Conservation (phyloP, 371 early-diverging fungal species). For the Circinella minor region DNA sequence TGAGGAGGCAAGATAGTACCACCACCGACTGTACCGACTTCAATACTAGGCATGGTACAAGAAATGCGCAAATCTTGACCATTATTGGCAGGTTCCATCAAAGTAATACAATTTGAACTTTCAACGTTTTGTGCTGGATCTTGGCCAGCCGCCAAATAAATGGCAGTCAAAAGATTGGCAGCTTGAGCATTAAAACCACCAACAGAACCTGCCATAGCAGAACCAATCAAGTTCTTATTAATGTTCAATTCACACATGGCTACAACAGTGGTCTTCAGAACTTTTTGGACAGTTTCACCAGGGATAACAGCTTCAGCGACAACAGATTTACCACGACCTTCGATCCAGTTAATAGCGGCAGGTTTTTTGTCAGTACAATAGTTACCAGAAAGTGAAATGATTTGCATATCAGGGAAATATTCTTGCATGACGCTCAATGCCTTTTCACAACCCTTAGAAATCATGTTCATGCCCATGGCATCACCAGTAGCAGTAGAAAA, state of each 20-base stretch:
- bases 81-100: constrained; percentile 90
- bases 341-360: constrained; percentile 97
- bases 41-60: constrained; percentile 95
- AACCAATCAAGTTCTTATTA: constrained; percentile 92
- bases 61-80: constrained; percentile 84
- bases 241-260: constrained; percentile 84
- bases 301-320: constrained; percentile 90
- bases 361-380: constrained; percentile 99
- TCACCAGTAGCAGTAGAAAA: constrained; percentile 95
- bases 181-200: constrained; percentile 98
- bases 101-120: constrained; percentile 91
- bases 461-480: constrained; percentile 99
- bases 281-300: constrained; percentile 76
- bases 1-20: constrained; percentile 92
- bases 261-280: constrained; percentile 87
- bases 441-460: constrained; percentile 94
- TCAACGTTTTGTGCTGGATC: constrained; percentile 98
- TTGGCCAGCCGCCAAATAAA: constrained; percentile 95
- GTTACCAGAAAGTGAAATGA: constrained; percentile 91
- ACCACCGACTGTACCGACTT: constrained; percentile 97
- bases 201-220: constrained; percentile 93
- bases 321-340: constrained; percentile 96
- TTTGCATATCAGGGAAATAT: constrained; percentile 76
- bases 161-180: constrained; percentile 94
- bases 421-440: constrained; percentile 66